These are phyloP conservation scores for Musa balbisiana DNA, from an alignment of 202 grass and related monocot genomes.

Conservation along the genomic window DNA sequence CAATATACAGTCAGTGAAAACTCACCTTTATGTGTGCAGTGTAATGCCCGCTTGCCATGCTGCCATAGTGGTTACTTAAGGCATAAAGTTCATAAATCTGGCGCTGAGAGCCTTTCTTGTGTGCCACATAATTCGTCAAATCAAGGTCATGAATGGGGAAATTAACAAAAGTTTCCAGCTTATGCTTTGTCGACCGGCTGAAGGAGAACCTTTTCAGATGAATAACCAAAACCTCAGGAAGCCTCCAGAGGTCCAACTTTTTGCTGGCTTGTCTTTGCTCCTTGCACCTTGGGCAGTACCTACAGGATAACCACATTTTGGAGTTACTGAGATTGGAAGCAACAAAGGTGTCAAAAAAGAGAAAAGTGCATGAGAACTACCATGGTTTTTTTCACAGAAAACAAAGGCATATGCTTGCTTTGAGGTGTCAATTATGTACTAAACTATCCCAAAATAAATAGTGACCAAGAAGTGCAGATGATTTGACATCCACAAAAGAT, in stretches of 20 bases:
- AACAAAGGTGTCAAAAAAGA: background rate
- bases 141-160: conserved; percentile 89
- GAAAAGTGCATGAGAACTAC: background rate
- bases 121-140: conserved; percentile 92
- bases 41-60: conserved; percentile 97
- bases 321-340: background rate
- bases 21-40: conserved; percentile 90
- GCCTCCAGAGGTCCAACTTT: conserved; percentile 99
- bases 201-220: conserved; percentile 98
- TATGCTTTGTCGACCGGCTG: conserved; percentile 87
- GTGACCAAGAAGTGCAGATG: background rate
- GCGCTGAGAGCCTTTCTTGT: conserved; percentile 62
- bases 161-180: conserved; percentile 93
- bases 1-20: background rate
- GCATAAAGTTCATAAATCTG: conserved; percentile 86
- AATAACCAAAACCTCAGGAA: conserved; percentile 93
- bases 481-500: background rate
- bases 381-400: background rate
- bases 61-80: conserved; percentile 94
- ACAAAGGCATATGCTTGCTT: background rate
- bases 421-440: background rate
- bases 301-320: conserved; percentile 27
- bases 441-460: background rate
- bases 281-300: conserved; percentile 97
- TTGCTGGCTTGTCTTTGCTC: conserved; percentile 98